Percentiles rank a stretch among this genome's conserved stretches.
Conservation (phyloP, 306 rosid species). For the Acacia acuminata region DNA sequence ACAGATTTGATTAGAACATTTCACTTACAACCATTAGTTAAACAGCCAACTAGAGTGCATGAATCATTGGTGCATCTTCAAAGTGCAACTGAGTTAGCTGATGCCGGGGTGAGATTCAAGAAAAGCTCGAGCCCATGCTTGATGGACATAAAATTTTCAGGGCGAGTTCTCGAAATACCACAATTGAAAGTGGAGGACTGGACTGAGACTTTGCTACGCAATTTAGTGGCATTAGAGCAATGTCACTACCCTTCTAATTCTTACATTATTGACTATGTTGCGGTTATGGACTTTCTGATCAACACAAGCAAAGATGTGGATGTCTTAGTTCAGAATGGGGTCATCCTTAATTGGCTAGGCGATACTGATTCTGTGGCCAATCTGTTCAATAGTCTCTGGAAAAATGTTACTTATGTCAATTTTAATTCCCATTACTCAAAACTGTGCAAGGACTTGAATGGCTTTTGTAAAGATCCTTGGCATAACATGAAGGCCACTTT, state of each 20-base stretch:
- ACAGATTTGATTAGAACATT: too few species aligned
- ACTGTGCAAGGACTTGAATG: constrained; percentile 19
- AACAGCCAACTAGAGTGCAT: neutral
- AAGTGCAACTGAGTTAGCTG: neutral
- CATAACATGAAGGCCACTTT: constrained; percentile 26
- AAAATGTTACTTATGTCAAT: neutral
- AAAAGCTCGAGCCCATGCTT: neutral
- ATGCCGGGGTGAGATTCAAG: neutral
- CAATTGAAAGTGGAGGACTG: neutral
- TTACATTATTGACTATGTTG: constrained; percentile 31
- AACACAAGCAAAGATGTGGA: constrained; percentile 34
- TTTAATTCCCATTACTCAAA: neutral
- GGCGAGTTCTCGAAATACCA: neutral
- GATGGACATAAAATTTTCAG: neutral
- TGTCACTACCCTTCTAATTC: constrained; percentile 17
- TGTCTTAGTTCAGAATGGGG: neutral
- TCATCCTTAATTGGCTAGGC: neutral
- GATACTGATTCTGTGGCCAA: neutral
- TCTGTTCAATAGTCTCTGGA: neutral
- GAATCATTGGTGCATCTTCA: neutral
- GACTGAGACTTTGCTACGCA: neutral
- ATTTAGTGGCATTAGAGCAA: constrained; percentile 35
- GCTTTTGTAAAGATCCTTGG: constrained; percentile 6
- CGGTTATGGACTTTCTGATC: constrained; percentile 25
- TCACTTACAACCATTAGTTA: neutral